Conservation (phyloP, 495 filamentous ascomycete genomes). For the Penicilliopsis zonata region DNA sequence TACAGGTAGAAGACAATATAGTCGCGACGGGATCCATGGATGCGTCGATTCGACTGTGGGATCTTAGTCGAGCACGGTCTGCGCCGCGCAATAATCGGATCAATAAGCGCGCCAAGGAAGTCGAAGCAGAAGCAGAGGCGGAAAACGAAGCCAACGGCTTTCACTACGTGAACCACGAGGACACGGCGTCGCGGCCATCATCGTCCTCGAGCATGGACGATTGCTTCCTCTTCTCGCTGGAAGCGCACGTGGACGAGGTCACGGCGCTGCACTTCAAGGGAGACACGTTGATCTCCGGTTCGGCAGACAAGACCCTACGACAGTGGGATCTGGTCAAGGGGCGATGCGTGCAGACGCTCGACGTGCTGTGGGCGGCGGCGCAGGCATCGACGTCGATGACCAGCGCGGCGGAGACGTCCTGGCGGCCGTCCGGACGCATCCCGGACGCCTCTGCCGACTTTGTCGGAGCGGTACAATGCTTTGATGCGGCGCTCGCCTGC, state of each 20-base stretch:
- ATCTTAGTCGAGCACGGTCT: conserved; percentile 61
- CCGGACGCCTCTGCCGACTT: conserved; percentile 73
- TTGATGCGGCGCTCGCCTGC: conserved; percentile 94
- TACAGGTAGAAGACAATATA: conserved; percentile 94
- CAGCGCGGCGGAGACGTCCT: conserved; percentile 38
- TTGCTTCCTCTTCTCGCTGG: conserved; percentile 74
- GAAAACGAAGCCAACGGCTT: conserved; percentile 48
- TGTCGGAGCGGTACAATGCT: conserved; percentile 90
- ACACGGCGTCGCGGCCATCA: conserved; percentile 40
- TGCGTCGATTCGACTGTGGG: conserved; percentile 90
- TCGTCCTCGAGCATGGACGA: conserved; percentile 68
- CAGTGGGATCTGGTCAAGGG: conserved; percentile 97
- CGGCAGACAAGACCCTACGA: conserved; percentile 89
- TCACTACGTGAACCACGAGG: conserved; percentile 40
- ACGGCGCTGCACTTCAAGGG: conserved; percentile 85
- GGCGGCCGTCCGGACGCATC: conserved; percentile 45
- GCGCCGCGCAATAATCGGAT: conserved; percentile 45
- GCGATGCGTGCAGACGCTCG: conserved; percentile 91
- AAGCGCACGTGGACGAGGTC: conserved; percentile 87
- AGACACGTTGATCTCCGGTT: conserved; percentile 86
- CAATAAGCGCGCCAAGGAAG: too few species aligned
- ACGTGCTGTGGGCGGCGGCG: conserved; percentile 97
- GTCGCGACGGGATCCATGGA: conserved; percentile 94
- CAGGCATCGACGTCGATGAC: conserved; percentile 67
- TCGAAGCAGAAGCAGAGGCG: conserved; percentile 49